phyloP scores from a whole-genome alignment of 192 early-diverging fungal genomes.

The Coemansia reversa region DNA sequence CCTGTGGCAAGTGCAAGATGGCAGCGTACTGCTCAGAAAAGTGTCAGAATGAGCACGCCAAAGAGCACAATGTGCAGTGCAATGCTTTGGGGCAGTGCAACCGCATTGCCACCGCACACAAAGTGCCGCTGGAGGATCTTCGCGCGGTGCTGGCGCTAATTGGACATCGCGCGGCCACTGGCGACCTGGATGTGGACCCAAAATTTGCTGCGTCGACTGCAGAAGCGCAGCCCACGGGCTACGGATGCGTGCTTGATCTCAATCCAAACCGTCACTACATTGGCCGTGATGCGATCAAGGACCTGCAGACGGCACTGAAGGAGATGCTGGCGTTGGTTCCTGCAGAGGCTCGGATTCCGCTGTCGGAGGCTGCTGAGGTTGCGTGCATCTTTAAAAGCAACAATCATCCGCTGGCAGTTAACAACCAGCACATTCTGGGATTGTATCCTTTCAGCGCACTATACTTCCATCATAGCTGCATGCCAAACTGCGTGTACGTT shows the following conservation, averaged over 20 bases:
- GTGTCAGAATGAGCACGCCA: constrained; percentile 47
- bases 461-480: constrained; percentile 74
- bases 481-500: constrained; percentile 69
- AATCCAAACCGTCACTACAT: constrained; percentile 55
- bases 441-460: constrained; percentile 71
- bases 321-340: constrained; percentile 47
- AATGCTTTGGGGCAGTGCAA: constrained; percentile 41
- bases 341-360: constrained; percentile 27
- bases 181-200: constrained; percentile 10
- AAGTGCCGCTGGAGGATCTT: constrained; percentile 36
- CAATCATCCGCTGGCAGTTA: constrained; percentile 59
- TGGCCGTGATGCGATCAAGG: constrained; percentile 39
- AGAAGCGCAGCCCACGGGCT: constrained; percentile 26
- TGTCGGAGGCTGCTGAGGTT: constrained; percentile 55
- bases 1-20: constrained; percentile 54
- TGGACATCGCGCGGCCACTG: constrained; percentile 32
- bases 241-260: constrained; percentile 33
- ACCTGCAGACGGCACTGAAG: constrained; percentile 42
- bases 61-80: constrained; percentile 51
- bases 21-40: constrained; percentile 59
- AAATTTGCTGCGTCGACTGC: constrained; percentile 12
- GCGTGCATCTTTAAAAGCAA: constrained; percentile 67
- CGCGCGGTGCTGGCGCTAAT: constrained; percentile 47
- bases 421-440: constrained; percentile 60
- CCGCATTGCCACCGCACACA: constrained; percentile 27